Evolutionary conservation across 805 yeast genomes (phyloP), one percentile per base, ranked within the genome.

Genomic region (Spathaspora sp.): DNA sequence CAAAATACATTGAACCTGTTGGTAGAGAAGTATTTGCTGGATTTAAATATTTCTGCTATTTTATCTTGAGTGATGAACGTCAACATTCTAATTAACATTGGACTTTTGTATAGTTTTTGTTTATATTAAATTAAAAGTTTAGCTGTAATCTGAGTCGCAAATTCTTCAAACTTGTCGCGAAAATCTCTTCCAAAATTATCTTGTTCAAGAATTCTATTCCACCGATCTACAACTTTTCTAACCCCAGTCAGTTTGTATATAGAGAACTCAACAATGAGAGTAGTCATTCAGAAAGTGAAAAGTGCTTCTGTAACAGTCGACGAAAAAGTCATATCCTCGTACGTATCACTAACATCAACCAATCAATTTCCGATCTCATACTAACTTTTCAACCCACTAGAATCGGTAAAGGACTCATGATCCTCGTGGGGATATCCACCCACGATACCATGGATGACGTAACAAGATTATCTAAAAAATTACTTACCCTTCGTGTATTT

Each of bases 221-320:
- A 4, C 26, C 3, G 26, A 23, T 23, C 26, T 23, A 23, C 6
- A 6, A 6, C 26, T 23, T 6, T 23, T 23, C n/a, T n/a, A n/a
- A 23, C 3, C 6, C 6, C 26, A 23, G 3, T 23, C 6, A 4
- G 26, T 6, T 23, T 6, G 26, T 23, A 23, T 23, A 23, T 23
- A 23, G 18, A 35, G 8, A 14, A 16, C 4, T 3, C 40, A 16
- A 26, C 9, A 9, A 93, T 93, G 99, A 86, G 84, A 65, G 89
- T 92, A 2, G 97, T 94, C 1, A 81, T 94, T 32, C 99, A 94
- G 64, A 83, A 88, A 62, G 98, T 93, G 6, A 88, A 87, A 55
- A 77, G 80, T 46, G 98, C 97, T 0, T 86, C 96, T 0, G 99
- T 94, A 0, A 81, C 89, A 0, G 99, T 94, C 0, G 89, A 91